phyloP scores from a whole-genome alignment of 2,329 filamentous ascomycete genomes.

The Ploettnerulaceae sp. region DNA sequence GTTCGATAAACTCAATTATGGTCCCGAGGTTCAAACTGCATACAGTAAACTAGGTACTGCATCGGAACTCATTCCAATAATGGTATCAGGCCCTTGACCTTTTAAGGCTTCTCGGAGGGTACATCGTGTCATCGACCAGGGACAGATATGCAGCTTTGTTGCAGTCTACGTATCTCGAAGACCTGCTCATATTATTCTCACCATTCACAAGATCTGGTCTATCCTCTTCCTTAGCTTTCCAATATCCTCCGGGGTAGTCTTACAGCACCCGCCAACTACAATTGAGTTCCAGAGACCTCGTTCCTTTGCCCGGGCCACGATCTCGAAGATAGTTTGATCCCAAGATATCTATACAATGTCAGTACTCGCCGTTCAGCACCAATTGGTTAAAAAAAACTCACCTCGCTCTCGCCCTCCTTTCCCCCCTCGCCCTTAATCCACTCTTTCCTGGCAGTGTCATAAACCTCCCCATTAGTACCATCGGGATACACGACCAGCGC shows the following conservation, averaged over 20 bases:
- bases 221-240: constrained; percentile 26
- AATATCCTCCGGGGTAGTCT: constrained; percentile 36
- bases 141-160: too few relatives aligned
- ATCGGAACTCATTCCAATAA: too few relatives aligned
- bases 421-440: constrained; percentile 45
- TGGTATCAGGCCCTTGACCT: too few relatives aligned
- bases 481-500: constrained; percentile 61
- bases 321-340: constrained; percentile 35
- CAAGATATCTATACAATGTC: constrained; percentile 29
- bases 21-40: too few relatives aligned
- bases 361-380: background rate
- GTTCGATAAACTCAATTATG: too few relatives aligned
- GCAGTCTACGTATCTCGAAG: too few relatives aligned
- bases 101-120: too few relatives aligned
- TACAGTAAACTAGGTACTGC: too few relatives aligned
- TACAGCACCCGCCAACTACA: constrained; percentile 44
- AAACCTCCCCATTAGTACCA: constrained; percentile 62
- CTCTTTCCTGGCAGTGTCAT: constrained; percentile 56
- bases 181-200: too few relatives aligned
- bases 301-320: constrained; percentile 31
- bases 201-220: constrained; percentile 12
- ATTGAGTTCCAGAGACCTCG: constrained; percentile 32
- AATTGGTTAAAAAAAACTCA: constrained; percentile 2
- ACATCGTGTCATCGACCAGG: too few relatives aligned
- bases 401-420: background rate